Percentiles rank a stretch among this genome's conserved stretches.
Conservation (phyloP, 2,329 filamentous ascomycete genomes). For the Cladophialophora bantiana region DNA sequence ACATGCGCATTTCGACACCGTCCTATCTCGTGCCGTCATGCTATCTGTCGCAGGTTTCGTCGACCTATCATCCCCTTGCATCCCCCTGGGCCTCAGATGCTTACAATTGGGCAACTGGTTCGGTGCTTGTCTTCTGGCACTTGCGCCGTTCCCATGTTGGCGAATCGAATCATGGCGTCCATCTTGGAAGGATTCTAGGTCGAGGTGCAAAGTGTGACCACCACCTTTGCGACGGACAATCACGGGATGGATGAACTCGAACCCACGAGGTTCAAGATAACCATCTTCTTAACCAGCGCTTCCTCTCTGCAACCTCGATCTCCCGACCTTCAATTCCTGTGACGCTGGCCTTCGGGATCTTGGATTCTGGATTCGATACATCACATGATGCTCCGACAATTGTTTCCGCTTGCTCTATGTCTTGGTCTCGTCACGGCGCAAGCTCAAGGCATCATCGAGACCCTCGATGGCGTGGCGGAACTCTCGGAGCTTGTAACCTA, state of each 20-base stretch:
- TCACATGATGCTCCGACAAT: conserved; percentile 7
- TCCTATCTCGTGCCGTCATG: conserved; percentile 22
- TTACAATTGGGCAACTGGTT: neutral
- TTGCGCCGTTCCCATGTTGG: neutral
- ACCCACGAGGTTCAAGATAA: neutral
- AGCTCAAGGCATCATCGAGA: conserved; percentile 24
- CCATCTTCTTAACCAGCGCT: neutral
- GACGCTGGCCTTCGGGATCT: neutral
- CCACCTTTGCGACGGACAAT: conserved; percentile 7
- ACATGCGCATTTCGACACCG: neutral
- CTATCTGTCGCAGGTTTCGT: conserved; percentile 17
- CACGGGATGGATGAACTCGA: conserved; percentile 6
- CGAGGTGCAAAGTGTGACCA: conserved; percentile 9
- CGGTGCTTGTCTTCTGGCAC: neutral
- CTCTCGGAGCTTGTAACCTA: conserved; percentile 33
- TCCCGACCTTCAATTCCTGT: neutral
- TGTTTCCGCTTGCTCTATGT: neutral
- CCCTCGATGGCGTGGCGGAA: conserved; percentile 21
- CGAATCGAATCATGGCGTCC: conserved; percentile 9
- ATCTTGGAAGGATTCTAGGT: conserved; percentile 9
- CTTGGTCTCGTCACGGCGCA: conserved; percentile 19
- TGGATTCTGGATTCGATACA: neutral
- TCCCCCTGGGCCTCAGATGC: neutral
- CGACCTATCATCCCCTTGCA: conserved; percentile 8
- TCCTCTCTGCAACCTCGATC: neutral